Percentiles rank a stretch among this genome's conserved stretches.
These are phyloP conservation scores for Dioszegia hungarica DNA, from an alignment of 768 basidiomycete genomes.

Conservation along the genomic window DNA sequence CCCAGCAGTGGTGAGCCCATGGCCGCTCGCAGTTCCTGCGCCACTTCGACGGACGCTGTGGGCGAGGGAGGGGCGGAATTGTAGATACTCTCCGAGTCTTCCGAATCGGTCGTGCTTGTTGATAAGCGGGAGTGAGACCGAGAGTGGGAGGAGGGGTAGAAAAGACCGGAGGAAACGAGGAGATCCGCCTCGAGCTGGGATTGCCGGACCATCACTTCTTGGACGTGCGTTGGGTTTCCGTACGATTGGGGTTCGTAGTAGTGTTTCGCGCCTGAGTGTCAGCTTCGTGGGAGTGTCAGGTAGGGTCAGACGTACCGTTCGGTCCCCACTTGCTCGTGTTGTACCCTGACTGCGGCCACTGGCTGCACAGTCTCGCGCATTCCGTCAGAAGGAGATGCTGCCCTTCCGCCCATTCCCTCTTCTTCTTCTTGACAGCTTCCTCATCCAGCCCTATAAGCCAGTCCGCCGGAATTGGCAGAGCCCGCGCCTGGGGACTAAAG, in stretches of 20 bases:
- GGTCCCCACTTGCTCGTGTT: slow-evolving; percentile 40
- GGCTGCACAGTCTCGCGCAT: slow-evolving; percentile 40
- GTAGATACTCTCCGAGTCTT: slow-evolving; percentile 15
- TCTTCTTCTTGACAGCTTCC: slow-evolving; percentile 4
- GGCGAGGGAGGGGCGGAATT: slow-evolving; percentile 22
- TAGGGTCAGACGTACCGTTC: slow-evolving; percentile 23
- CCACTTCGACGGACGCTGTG: slow-evolving; percentile 5
- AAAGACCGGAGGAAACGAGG: slow-evolving; percentile 9
- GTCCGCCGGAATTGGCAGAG: neutral
- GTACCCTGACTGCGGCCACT: slow-evolving; percentile 46
- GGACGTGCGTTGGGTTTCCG: slow-evolving; percentile 36
- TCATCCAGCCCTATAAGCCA: slow-evolving; percentile 11
- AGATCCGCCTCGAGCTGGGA: slow-evolving; percentile 33
- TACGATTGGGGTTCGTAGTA: slow-evolving; percentile 42
- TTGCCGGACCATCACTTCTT: slow-evolving; percentile 38
- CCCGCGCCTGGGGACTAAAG: neutral
- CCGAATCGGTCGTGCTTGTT: slow-evolving; percentile 2
- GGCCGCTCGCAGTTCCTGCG: slow-evolving; percentile 27
- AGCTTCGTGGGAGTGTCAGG: too few relatives aligned
- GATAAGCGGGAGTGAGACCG: neutral
- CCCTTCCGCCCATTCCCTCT: slow-evolving; percentile 29
- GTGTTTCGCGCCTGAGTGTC: slow-evolving; percentile 16
- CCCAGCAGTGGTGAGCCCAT: slow-evolving; percentile 30
- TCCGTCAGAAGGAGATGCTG: slow-evolving; percentile 26
- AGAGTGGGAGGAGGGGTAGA: slow-evolving; percentile 17